Evolutionary conservation across 176 grass and related monocot genomes (phyloP).

Genomic region (Neostapfia colusana): DNA sequence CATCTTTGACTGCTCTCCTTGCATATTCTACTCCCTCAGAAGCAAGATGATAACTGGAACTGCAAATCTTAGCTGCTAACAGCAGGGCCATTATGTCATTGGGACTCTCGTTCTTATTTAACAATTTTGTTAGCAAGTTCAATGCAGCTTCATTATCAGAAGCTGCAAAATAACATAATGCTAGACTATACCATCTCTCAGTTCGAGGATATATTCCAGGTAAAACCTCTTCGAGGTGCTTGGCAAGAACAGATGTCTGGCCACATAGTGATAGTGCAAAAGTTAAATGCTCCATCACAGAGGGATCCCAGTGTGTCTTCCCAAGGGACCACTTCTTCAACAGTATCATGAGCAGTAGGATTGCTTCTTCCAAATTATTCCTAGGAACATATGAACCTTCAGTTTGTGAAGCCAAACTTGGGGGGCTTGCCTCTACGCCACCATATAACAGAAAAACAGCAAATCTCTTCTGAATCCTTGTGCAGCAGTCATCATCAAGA

Average conservation of each 20-base stretch:
- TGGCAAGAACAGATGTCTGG: conserved; percentile 78
- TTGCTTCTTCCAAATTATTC: conserved; percentile 95
- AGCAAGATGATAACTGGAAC: conserved; percentile 55
- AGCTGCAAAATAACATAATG: conserved; percentile 71
- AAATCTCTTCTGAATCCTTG: conserved; percentile 91
- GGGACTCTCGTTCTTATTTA: conserved; percentile 80
- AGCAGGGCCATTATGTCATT: conserved; percentile 69
- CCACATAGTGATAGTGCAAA: conserved; percentile 89
- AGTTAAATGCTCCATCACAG: conserved; percentile 79
- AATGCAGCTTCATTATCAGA: conserved; percentile 66
- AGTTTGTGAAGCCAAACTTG: conserved; percentile 75
- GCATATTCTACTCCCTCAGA: conserved; percentile 87
- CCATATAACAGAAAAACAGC: conserved; percentile 81
- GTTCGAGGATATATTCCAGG: conserved; percentile 82
- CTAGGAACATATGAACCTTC: conserved; percentile 92
- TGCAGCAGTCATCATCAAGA: conserved; percentile 80
- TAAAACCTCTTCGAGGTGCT: conserved; percentile 75
- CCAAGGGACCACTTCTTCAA: conserved; percentile 84
- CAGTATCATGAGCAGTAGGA: conserved; percentile 84
- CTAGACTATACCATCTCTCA: conserved; percentile 81
- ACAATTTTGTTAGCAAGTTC: conserved; percentile 78
- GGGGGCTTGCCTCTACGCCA: conserved; percentile 71
- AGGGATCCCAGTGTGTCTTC: conserved; percentile 84
- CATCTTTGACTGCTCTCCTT: conserved; percentile 56
- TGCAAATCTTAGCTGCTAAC: conserved; percentile 90